Conservation (phyloP, 306 rosid species). For the Canavalia gladiata region DNA sequence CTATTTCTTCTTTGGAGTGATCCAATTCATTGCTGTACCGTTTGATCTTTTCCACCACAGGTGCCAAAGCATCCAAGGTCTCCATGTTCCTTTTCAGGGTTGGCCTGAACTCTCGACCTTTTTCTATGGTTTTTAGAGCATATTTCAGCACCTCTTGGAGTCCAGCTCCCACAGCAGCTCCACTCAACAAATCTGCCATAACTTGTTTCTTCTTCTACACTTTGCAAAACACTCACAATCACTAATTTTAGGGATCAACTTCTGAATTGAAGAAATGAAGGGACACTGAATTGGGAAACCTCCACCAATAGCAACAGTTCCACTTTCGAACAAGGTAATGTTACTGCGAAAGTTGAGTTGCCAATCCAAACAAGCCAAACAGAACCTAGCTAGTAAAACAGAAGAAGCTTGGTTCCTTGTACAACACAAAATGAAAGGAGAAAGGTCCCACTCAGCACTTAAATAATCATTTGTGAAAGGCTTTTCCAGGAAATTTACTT, state of each 20-base stretch:
- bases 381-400: too few relatives aligned
- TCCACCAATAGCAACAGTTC: not conserved
- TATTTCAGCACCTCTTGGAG: not conserved
- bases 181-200: constrained; percentile 29
- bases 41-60: constrained; percentile 29
- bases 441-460: too few relatives aligned
- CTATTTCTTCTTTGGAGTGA: not conserved
- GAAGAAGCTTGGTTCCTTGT: too few relatives aligned
- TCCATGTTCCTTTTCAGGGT: not conserved
- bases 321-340: not conserved
- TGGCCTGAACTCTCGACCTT: constrained; percentile 16
- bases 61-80: constrained; percentile 20
- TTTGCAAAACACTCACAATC: not conserved
- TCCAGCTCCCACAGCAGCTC: constrained; percentile 34
- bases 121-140: constrained; percentile 22
- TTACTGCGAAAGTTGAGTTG: too few relatives aligned
- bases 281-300: not conserved
- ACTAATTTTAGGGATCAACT: not conserved
- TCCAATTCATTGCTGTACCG: not conserved
- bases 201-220: not conserved
- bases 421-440: too few relatives aligned
- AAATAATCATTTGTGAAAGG: too few relatives aligned
- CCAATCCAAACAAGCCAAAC: too few relatives aligned
- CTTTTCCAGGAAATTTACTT: too few relatives aligned
- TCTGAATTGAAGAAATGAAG: not conserved